phyloP scores from a whole-genome alignment of 305 asterid genomes.

The Lippia alba region DNA sequence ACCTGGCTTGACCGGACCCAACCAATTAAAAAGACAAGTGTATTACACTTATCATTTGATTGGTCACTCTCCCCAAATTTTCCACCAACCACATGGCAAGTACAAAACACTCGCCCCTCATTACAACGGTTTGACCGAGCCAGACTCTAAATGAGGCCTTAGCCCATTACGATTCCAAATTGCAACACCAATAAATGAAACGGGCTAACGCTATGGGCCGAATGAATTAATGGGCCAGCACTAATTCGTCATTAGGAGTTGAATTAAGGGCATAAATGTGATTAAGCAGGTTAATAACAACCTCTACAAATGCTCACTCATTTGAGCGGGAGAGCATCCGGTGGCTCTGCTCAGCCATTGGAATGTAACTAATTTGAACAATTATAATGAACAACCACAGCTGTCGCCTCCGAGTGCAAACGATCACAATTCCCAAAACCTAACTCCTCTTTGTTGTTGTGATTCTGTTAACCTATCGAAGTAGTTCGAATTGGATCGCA shows the following conservation, averaged over 20 bases:
- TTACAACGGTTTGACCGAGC: too few species aligned
- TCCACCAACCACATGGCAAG: too few species aligned
- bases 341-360: conserved; percentile 5
- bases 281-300: not conserved
- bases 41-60: too few species aligned
- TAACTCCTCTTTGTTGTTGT: not conserved
- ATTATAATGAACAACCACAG: not conserved
- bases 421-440: not conserved
- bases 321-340: conserved; percentile 1
- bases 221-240: too few species aligned
- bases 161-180: too few species aligned
- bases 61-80: too few species aligned
- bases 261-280: not conserved
- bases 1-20: too few species aligned
- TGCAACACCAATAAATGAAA: too few species aligned
- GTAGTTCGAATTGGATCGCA: not conserved
- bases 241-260: not conserved
- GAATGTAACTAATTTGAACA: not conserved
- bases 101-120: too few species aligned
- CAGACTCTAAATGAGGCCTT: too few species aligned
- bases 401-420: not conserved
- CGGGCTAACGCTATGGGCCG: too few species aligned
- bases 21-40: too few species aligned
- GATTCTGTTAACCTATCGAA: not conserved
- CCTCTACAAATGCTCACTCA: not conserved